Conservation (phyloP, 2,329 filamentous ascomycete species). For the Phaeophleospora eucalypticola region DNA sequence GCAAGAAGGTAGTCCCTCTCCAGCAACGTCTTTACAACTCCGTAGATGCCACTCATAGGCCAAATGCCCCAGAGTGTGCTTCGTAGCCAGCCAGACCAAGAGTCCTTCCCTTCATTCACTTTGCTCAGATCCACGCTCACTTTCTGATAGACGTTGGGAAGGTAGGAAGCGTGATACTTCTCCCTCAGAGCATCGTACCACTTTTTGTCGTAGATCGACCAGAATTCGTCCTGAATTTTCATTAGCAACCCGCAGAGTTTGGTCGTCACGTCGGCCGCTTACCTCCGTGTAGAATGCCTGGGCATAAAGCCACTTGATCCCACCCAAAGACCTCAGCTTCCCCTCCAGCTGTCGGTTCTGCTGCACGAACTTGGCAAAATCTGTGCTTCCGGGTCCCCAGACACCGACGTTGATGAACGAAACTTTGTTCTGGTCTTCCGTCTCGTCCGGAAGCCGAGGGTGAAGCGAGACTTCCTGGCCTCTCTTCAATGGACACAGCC, state of each 20-base stretch:
- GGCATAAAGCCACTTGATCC: constrained; percentile 84
- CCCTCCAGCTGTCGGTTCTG: constrained; percentile 69
- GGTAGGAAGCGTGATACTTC: constrained; percentile 58
- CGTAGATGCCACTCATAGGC: constrained; percentile 21
- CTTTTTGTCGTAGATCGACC: constrained; percentile 56
- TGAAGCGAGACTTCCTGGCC: constrained; percentile 17
- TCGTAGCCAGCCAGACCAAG: constrained; percentile 13
- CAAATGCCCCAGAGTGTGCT: constrained; percentile 15
- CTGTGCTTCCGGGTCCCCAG: constrained; percentile 69
- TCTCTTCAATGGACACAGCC: constrained; percentile 52
- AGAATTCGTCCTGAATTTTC: constrained; percentile 57
- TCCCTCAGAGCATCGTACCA: constrained; percentile 60
- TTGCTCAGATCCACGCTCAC: constrained; percentile 47
- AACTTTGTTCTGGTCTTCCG: constrained; percentile 9
- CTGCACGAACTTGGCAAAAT: constrained; percentile 55
- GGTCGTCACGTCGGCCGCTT: neutral
- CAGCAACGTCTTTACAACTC: constrained; percentile 17
- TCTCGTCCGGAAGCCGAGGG: constrained; percentile 1
- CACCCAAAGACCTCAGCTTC: constrained; percentile 64
- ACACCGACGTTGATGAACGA: constrained; percentile 57
- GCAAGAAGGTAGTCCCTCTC: constrained; percentile 19
- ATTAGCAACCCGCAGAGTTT: neutral
- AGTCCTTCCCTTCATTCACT: constrained; percentile 5
- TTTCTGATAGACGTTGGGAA: constrained; percentile 70
- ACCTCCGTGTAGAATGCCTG: constrained; percentile 70